These are phyloP conservation scores for Heritiera littoralis DNA, from an alignment of 345 rosid species.

Conservation along the genomic window DNA sequence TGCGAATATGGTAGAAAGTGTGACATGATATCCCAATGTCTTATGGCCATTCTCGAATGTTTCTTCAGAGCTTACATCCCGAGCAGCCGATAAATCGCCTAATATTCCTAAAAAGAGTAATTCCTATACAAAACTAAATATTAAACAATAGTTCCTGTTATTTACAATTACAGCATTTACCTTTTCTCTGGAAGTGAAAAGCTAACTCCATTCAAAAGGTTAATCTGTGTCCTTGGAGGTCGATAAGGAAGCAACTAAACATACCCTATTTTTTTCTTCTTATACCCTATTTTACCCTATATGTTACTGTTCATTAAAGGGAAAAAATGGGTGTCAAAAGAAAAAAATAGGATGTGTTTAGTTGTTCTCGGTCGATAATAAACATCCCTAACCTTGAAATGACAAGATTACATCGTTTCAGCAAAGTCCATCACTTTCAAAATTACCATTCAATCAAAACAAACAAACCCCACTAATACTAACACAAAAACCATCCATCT, in stretches of 20 bases:
- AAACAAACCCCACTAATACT: neutral
- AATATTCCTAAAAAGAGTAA: neutral
- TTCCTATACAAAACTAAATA: constrained; percentile 13
- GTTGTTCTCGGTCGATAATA: constrained; percentile 76
- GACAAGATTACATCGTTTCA: constrained; percentile 19
- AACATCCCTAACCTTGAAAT: constrained; percentile 58
- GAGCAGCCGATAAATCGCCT: neutral
- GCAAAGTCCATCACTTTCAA: constrained; percentile 6
- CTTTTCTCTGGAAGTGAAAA: constrained; percentile 79
- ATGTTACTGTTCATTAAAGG: no score
- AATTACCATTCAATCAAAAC: constrained; percentile 7
- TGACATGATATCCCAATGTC: neutral
- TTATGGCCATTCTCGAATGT: constrained; percentile 38
- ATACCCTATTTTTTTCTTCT: no score
- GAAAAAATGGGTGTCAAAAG: no score
- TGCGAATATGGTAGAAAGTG: neutral
- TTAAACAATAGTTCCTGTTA: constrained; percentile 1
- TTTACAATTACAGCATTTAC: constrained; percentile 30
- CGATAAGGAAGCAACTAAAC: no score
- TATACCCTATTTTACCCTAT: no score
- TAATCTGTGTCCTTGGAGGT: constrained; percentile 78
- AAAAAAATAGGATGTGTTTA: no score
- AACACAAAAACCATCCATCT: neutral
- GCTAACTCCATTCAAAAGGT: constrained; percentile 68
- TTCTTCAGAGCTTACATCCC: neutral